These are phyloP conservation scores for Gracilaria domingensis DNA, from an alignment of 23 red algal genomes.

Conservation along the genomic window DNA sequence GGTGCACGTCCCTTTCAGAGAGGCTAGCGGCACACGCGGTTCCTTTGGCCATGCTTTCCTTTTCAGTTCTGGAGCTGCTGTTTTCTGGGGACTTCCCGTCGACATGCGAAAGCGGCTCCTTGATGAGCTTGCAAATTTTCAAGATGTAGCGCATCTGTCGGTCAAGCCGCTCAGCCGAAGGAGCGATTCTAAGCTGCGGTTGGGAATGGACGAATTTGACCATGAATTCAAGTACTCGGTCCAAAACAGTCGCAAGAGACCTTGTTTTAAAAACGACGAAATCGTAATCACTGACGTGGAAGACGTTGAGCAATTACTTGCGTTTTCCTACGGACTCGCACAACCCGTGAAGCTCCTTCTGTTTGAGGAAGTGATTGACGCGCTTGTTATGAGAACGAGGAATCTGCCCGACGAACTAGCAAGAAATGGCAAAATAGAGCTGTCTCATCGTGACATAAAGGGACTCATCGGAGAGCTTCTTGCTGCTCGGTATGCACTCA, in stretches of 20 bases:
- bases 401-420: constrained; percentile 88
- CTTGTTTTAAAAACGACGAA: constrained; percentile 82
- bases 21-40: not conserved
- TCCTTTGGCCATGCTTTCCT: constrained; percentile 77
- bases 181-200: not conserved
- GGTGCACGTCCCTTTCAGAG: constrained; percentile 6
- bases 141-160: not conserved
- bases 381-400: constrained; percentile 78
- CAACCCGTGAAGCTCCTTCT: constrained; percentile 90
- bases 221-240: constrained; percentile 91
- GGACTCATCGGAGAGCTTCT: constrained; percentile 89
- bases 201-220: constrained; percentile 87
- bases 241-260: constrained; percentile 31
- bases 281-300: constrained; percentile 74
- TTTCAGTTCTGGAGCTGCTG: constrained; percentile 89
- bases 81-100: constrained; percentile 91
- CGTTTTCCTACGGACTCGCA: constrained; percentile 94
- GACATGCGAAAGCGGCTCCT: constrained; percentile 65
- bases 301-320: constrained; percentile 75
- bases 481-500: constrained; percentile 86
- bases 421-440: constrained; percentile 71
- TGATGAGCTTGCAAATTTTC: constrained; percentile 31
- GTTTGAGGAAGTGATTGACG: constrained; percentile 87
- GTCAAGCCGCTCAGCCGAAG: not conserved
- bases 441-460: constrained; percentile 68